phyloP scores from a whole-genome alignment of 2,329 filamentous ascomycete species.

The Apiospora koreana region DNA sequence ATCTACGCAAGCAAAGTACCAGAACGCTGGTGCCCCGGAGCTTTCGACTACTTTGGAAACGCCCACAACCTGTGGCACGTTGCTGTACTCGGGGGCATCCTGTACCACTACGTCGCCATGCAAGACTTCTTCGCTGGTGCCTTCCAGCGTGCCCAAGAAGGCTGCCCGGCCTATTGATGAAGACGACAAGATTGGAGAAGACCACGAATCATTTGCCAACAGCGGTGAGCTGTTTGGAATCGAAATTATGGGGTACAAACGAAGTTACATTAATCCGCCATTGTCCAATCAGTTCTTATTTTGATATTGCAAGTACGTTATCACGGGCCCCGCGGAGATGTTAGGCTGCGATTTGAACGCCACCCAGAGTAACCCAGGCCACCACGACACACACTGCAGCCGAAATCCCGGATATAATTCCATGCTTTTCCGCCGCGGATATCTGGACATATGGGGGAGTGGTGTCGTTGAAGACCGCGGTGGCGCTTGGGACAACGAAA shows the following conservation, averaged over 20 bases:
- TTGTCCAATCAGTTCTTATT: neutral
- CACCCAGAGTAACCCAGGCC: neutral
- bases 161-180: slow-evolving; percentile 45
- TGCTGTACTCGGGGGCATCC: slow-evolving; percentile 88
- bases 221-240: neutral
- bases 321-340: neutral
- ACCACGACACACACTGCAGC: neutral
- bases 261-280: neutral
- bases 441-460: neutral
- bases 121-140: slow-evolving; percentile 86
- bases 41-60: slow-evolving; percentile 93
- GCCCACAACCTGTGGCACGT: slow-evolving; percentile 96
- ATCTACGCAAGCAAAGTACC: slow-evolving; percentile 92
- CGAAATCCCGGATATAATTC: neutral
- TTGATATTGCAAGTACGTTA: neutral
- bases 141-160: slow-evolving; percentile 66
- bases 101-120: slow-evolving; percentile 98
- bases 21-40: slow-evolving; percentile 88
- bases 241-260: neutral
- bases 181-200: neutral
- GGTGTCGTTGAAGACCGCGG: neutral
- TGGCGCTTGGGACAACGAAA: neutral
- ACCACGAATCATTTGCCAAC: neutral
- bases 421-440: neutral
- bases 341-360: neutral